These are phyloP conservation scores for Triticum turgidum DNA, from an alignment of 176 grass and related monocot genomes.

Conservation along the genomic window DNA sequence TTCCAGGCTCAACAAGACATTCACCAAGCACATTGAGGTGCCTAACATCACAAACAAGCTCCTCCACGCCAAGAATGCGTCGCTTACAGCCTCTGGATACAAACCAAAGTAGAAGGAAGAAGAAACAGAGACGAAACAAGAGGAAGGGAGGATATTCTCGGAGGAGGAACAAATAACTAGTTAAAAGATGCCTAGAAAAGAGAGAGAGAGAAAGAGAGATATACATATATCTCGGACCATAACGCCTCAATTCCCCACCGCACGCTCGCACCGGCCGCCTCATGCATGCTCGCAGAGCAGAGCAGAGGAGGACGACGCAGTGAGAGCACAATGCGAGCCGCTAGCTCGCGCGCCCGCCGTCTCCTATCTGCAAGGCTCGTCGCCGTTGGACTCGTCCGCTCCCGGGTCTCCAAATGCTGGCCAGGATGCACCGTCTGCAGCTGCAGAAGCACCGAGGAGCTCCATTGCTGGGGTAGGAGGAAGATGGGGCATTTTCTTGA, in stretches of 20 bases:
- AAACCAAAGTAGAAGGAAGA: neutral
- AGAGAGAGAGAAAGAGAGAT: slow-evolving; percentile 24
- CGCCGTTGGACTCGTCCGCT: neutral
- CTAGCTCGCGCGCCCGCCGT: neutral
- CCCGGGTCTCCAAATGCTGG: slow-evolving; percentile 19
- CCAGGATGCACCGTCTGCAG: neutral
- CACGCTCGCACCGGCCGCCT: slow-evolving; percentile 32
- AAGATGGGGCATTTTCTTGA: slow-evolving; percentile 15
- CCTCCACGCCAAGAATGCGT: slow-evolving; percentile 55
- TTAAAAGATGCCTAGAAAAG: slow-evolving; percentile 31
- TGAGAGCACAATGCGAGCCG: slow-evolving; percentile 26
- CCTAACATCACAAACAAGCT: slow-evolving; percentile 32
- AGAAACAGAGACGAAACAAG: neutral
- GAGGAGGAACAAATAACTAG: slow-evolving; percentile 5
- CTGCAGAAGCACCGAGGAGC: neutral
- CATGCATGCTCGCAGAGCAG: slow-evolving; percentile 14
- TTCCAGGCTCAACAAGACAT: slow-evolving; percentile 40
- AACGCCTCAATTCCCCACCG: slow-evolving; percentile 72
- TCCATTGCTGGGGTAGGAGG: slow-evolving; percentile 25
- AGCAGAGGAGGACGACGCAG: neutral
- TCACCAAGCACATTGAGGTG: slow-evolving; percentile 21
- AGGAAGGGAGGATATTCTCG: neutral
- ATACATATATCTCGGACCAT: slow-evolving; percentile 70
- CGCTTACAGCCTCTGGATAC: slow-evolving; percentile 57
- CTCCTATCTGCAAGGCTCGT: slow-evolving; percentile 22